Evolutionary conservation across 495 filamentous ascomycete species (phyloP), one percentile per base, ranked within the genome.

Genomic region (Tuber aestivum): DNA sequence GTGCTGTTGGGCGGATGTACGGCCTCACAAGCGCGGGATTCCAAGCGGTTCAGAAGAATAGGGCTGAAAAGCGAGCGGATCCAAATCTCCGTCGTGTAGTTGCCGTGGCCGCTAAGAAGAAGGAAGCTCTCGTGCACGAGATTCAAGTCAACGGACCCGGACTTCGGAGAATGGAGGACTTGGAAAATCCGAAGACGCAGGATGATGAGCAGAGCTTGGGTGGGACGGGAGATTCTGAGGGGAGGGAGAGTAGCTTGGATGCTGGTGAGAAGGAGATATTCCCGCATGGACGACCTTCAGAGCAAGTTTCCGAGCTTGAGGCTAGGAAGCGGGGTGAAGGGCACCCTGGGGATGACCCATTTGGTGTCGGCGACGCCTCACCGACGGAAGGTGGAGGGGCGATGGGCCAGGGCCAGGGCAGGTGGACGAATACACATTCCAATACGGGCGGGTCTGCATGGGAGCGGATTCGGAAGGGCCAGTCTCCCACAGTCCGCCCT

Each of bases 11-110:
- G 0, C 12, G 76, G 0, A 44, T 81, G 20, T 82, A 80, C 16
- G 79, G 79, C 0, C 42, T 82, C 9, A 79, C 80, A 8, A 75
- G 40, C 3, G 79, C 74, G 9, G 79, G 80, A 3, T n/a, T 82
- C 4, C 74, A 76, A 44, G 80, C 76, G 0, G 38, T 82, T 3
- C 76, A 75, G 20, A 21, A 73, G 20, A 79, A 76, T 40, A 65
- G 44, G 0, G 21, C 16, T 27, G 75, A 82, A 38, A 76, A 82
- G 61, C 40, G 44, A 27, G 21, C 2, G 4, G 80, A 82, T n/a
- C 79, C 80, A 0, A 65, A 1, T 1, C 81, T 82, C 69, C 48
- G 16, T 14, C 41, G 78, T 20, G 9, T 79, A 2, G 65, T 79
- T 0, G 48, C 42, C 0, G 72, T 48, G 23, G 23, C 76, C 0